Conservation (phyloP, 306 rosid species). For the Neltuma alba region DNA sequence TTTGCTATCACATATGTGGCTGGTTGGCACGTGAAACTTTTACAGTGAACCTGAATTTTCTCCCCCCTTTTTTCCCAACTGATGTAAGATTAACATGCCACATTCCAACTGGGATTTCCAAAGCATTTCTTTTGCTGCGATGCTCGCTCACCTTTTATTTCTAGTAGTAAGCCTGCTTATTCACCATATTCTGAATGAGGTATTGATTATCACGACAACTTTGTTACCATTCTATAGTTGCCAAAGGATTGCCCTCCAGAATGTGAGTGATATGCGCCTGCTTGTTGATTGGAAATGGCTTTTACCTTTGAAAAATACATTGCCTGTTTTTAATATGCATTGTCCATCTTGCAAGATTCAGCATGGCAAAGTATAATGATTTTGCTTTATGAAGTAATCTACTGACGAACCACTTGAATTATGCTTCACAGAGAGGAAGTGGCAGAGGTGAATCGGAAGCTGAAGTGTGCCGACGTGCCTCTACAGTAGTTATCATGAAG, state of each 20-base stretch:
- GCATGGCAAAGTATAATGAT: background rate
- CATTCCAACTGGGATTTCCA: background rate
- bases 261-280: background rate
- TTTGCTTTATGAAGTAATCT: constrained; percentile 7
- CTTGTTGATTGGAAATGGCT: background rate
- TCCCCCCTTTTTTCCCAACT: background rate
- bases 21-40: background rate
- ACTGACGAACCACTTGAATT: constrained; percentile 38
- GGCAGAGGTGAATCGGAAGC: constrained; percentile 70
- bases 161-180: background rate
- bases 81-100: background rate
- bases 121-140: background rate
- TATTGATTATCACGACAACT: background rate
- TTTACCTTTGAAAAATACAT: background rate
- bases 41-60: background rate
- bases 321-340: background rate
- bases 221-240: constrained; percentile 4
- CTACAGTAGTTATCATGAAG: constrained; percentile 38
- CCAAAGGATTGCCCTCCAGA: background rate
- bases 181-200: constrained; percentile 10
- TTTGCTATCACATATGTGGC: background rate
- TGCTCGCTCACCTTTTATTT: constrained; percentile 6
- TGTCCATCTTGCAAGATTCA: background rate
- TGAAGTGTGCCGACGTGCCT: constrained; percentile 32
- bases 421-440: constrained; percentile 75